Evolutionary conservation across 106 monocot species (phyloP).

Genomic region (Apostasia shenzhenica): DNA sequence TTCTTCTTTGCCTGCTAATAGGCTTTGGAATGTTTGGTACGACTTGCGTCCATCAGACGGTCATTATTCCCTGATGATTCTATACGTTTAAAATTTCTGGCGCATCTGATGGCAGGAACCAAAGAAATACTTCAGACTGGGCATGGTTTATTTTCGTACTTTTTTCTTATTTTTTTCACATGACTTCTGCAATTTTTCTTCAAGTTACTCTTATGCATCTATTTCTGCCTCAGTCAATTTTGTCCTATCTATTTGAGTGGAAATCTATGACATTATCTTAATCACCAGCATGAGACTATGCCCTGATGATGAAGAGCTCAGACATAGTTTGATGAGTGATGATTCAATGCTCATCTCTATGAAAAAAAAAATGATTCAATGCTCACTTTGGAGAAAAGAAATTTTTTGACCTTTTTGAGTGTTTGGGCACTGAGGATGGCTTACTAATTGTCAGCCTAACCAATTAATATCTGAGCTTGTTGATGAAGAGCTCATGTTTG

Average conservation of each 20-base stretch:
- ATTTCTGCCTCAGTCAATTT: neutral
- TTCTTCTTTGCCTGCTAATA: conserved; percentile 13
- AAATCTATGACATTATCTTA: too few species aligned
- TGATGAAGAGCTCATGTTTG: too few species aligned
- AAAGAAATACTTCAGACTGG: conserved; percentile 95
- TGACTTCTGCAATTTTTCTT: neutral
- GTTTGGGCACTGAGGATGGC: too few species aligned
- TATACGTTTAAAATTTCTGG: conserved; percentile 63
- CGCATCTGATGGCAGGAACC: conserved; percentile 87
- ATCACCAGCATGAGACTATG: too few species aligned
- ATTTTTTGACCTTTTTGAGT: too few species aligned
- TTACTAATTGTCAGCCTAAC: too few species aligned
- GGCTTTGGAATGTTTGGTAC: conserved; percentile 91
- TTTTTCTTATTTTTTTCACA: neutral
- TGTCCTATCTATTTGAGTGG: neutral
- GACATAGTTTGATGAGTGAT: too few species aligned
- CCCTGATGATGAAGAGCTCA: too few species aligned
- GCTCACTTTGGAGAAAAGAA: too few species aligned
- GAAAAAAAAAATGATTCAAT: too few species aligned
- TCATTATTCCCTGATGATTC: conserved; percentile 82
- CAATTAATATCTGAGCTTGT: too few species aligned
- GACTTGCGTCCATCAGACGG: conserved; percentile 88
- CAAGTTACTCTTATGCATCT: neutral
- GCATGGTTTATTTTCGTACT: conserved; percentile 48
- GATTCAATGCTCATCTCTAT: too few species aligned